These are phyloP conservation scores for Amaranthus tricolor DNA, from an alignment of 179 eudicot species.

Conservation along the genomic window DNA sequence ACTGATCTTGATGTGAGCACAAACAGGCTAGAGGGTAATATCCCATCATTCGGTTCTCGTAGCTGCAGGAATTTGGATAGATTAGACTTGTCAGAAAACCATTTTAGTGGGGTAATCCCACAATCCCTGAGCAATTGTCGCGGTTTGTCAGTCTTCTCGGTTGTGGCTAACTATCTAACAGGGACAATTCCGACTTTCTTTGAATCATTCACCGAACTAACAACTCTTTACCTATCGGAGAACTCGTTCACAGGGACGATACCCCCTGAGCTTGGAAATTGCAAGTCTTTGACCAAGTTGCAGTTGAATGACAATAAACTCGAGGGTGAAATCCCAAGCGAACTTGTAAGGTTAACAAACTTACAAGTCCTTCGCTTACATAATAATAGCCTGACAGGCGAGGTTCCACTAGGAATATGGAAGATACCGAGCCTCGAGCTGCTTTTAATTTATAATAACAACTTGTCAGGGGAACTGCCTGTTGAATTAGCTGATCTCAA, in stretches of 20 bases:
- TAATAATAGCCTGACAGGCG: constrained; percentile 54
- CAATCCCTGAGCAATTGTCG: constrained; percentile 56
- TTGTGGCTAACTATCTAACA: constrained; percentile 43
- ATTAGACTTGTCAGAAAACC: constrained; percentile 52
- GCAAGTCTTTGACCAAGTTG: constrained; percentile 49
- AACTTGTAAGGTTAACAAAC: constrained; percentile 45
- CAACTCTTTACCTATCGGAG: constrained; percentile 42
- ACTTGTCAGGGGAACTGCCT: constrained; percentile 62
- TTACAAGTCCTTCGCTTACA: constrained; percentile 40
- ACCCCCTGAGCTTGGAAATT: constrained; percentile 76
- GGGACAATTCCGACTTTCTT: constrained; percentile 68
- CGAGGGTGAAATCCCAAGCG: constrained; percentile 61
- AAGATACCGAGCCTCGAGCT: constrained; percentile 57
- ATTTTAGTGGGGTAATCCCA: constrained; percentile 59
- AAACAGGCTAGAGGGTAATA: constrained; percentile 24
- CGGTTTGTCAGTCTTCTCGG: constrained; percentile 40
- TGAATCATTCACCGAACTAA: constrained; percentile 48
- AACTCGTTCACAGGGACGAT: constrained; percentile 62
- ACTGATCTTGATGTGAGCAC: background rate
- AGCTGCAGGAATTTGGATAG: constrained; percentile 39
- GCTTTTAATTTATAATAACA: constrained; percentile 46
- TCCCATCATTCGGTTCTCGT: constrained; percentile 28
- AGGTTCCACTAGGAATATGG: constrained; percentile 61
- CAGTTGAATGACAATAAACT: constrained; percentile 48
- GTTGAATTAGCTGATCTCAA: constrained; percentile 46